phyloP scores from a whole-genome alignment of 2,329 filamentous ascomycete species.

The Zymoseptoria pseudotritici region DNA sequence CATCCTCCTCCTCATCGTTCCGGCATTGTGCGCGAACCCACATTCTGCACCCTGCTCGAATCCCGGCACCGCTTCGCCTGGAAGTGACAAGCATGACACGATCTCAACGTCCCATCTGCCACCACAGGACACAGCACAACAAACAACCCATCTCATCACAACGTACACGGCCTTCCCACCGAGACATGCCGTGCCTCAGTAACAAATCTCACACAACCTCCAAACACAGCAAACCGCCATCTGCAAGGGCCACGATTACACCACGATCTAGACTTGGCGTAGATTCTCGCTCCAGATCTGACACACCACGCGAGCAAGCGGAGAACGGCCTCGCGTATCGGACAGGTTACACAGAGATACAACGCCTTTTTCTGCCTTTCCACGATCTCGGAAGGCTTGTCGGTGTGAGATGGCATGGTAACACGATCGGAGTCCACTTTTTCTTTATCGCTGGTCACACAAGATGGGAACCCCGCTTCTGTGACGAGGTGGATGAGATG shows the following conservation, averaged over 20 bases:
- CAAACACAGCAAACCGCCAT: background rate
- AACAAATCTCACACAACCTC: background rate
- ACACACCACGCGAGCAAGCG: background rate
- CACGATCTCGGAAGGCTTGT: background rate
- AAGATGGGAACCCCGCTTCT: background rate
- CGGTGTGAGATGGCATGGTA: background rate
- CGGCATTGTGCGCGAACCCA: background rate
- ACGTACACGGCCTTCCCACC: background rate
- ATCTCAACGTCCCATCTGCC: no score
- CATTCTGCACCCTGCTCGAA: background rate
- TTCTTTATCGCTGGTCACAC: background rate
- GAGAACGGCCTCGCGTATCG: background rate
- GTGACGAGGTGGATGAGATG: background rate
- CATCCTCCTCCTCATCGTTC: background rate
- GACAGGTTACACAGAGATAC: background rate
- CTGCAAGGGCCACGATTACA: background rate
- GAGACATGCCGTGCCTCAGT: background rate
- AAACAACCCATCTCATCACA: background rate
- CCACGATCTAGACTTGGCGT: background rate
- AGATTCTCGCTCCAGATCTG: background rate
- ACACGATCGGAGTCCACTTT: background rate
- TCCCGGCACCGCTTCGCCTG: background rate
- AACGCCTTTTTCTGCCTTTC: background rate
- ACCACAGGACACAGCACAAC: no score
- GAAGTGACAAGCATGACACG: background rate